Conservation (phyloP, 345 rosid species). For the thale cress (Arabidopsis thaliana) region DNA sequence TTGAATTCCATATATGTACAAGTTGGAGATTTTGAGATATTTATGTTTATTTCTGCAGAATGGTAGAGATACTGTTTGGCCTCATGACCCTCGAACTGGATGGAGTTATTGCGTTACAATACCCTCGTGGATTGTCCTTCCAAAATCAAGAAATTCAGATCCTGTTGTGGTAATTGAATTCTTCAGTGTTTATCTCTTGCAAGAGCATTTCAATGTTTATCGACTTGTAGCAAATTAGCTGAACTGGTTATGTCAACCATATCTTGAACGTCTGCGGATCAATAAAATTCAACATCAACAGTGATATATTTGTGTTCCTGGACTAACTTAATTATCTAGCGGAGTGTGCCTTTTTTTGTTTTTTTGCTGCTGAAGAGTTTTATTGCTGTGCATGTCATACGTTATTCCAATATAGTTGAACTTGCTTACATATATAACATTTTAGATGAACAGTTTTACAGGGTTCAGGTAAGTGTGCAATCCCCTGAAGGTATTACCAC, state of each 20-base stretch:
- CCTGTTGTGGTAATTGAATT: slow-evolving; percentile 89
- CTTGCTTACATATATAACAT: slow-evolving; percentile 27
- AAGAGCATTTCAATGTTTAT: slow-evolving; percentile 46
- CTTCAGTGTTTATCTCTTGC: slow-evolving; percentile 41
- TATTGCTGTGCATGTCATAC: background rate
- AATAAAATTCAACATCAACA: slow-evolving; percentile 11
- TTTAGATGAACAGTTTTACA: slow-evolving; percentile 81
- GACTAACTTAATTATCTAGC: too few species aligned
- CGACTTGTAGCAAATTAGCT: slow-evolving; percentile 27
- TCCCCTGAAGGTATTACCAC: slow-evolving; percentile 88
- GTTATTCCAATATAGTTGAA: background rate
- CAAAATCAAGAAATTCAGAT: slow-evolving; percentile 91
- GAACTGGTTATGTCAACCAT: background rate
- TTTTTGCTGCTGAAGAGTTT: background rate
- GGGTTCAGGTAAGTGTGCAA: slow-evolving; percentile 93
- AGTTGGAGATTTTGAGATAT: slow-evolving; percentile 9
- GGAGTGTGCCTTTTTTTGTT: slow-evolving; percentile 3
- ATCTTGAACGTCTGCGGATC: slow-evolving; percentile 10
- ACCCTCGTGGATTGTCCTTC: slow-evolving; percentile 89
- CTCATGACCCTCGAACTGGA: slow-evolving; percentile 86
- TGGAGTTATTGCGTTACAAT: slow-evolving; percentile 96
- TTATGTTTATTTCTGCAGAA: slow-evolving; percentile 58
- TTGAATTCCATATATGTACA: background rate
- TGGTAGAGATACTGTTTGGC: slow-evolving; percentile 89
- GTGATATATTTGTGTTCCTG: too few species aligned